Base-by-base conservation (phyloP, 148 eudicot genomes). In the Chenopodium formosanum region DNA sequence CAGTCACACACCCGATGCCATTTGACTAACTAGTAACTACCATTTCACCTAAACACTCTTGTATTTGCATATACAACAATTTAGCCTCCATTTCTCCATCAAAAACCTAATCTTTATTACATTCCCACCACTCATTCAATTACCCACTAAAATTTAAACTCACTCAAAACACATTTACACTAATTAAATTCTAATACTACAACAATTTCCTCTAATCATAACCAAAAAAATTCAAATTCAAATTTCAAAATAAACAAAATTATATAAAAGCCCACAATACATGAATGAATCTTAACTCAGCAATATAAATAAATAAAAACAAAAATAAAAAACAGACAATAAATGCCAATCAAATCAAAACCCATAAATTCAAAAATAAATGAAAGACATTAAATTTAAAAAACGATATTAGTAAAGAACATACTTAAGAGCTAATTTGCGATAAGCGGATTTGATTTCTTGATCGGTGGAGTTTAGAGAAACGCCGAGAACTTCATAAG, bases 361-460 rank as follows among this genome's bases (percentile, higher is more conserved):
- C 14, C 53, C 31, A 9, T 0, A 23, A 73, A 62, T 7, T 9
- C 12, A 40, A 12, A 6, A 4, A 32, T 37, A 23, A 22, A 56
- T 52, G 2, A 56, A 23, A 37, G 9, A 11, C 34, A 73, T 2
- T 9, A 31, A 69, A 10, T 22, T 40, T 2, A 31, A 22, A 77
- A 34, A 34, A 0, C 4, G 4, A 47, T 31, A 20, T 64, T 5
- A 52, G 44, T 32, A 74, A 80, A 27, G 5, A 74, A 82, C 93
- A 53, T 92, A 94, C 95, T 91, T 92, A 67, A 94, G 89, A 67
- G 97, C 98, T 87, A 92, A 81, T 91, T 90, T 94, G n/a, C 97
- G 88, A 73, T 94, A 94, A 58, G 98, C 92, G 23, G 88, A 82
- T 78, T 94, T 93, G 82, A 94, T 91, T 84, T 94, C 97, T 84